These are phyloP conservation scores for Babesia ovata DNA, from an alignment of 169 alveolate species.

Conservation along the genomic window DNA sequence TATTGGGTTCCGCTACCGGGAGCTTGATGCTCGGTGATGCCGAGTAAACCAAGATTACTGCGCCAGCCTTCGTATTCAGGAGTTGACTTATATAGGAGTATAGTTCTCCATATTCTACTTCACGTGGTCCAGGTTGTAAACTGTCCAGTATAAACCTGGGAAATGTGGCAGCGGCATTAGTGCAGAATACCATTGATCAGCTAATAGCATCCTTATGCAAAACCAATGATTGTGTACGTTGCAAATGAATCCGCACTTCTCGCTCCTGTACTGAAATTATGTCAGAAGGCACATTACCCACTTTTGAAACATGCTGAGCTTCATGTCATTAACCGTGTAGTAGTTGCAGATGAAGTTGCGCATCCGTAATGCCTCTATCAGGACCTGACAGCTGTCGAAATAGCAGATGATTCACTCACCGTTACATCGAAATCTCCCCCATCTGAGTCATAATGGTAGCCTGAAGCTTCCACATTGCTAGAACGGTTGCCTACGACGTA, in stretches of 20 bases:
- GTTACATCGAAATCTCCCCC: conserved; percentile 62
- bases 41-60: conserved; percentile 40
- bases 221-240: conserved; percentile 62
- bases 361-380: conserved; percentile 37
- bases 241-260: conserved; percentile 46
- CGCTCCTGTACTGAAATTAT: conserved; percentile 3
- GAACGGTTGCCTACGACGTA: conserved; percentile 19
- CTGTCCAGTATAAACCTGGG: conserved; percentile 68
- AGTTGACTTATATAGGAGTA: conserved; percentile 31
- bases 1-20: conserved; percentile 50
- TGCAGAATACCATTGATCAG: conserved; percentile 33
- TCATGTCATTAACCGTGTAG: conserved; percentile 36
- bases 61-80: conserved; percentile 31
- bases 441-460: conserved; percentile 53
- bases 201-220: conserved; percentile 41
- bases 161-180: not conserved
- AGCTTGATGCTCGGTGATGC: conserved; percentile 5
- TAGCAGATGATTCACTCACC: conserved; percentile 3
- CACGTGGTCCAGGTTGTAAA: conserved; percentile 52
- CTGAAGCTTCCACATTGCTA: conserved; percentile 5
- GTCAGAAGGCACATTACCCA: not conserved
- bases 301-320: conserved; percentile 54
- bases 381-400: conserved; percentile 24
- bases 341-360: conserved; percentile 50
- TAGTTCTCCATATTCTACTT: conserved; percentile 30